Evolutionary conservation across 75 land plant species (phyloP).

Genomic region (Adiantum capillusveneris): DNA sequence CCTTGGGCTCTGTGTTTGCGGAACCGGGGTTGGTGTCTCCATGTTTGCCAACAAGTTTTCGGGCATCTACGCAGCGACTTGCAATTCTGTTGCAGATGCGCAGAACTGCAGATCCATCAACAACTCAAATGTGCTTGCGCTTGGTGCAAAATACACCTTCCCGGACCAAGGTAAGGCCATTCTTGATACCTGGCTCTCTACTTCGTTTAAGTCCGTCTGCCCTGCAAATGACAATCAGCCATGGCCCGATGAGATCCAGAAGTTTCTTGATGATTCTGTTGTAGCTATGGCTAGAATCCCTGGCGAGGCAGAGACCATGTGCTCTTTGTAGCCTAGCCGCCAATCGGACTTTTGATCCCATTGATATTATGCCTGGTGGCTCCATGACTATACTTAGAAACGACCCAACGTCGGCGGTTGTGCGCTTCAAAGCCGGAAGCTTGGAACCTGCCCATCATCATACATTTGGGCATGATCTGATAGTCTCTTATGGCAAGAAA

Average conservation of each 20-base stretch:
- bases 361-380: conserved; percentile 80
- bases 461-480: conserved; percentile 79
- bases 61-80: conserved; percentile 66
- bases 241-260: conserved; percentile 53
- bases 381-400: conserved; percentile 73
- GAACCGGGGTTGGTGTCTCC: conserved; percentile 87
- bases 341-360: conserved; percentile 43
- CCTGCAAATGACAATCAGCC: conserved; percentile 59
- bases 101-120: conserved; percentile 73
- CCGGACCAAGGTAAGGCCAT: conserved; percentile 47
- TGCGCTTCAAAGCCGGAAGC: conserved; percentile 81
- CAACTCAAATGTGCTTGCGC: conserved; percentile 70
- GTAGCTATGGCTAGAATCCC: conserved; percentile 56
- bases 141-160: conserved; percentile 45
- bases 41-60: conserved; percentile 89
- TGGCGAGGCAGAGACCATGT: conserved; percentile 15
- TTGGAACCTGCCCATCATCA: conserved; percentile 95
- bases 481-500: conserved; percentile 64
- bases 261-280: conserved; percentile 51
- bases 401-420: conserved; percentile 78
- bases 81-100: conserved; percentile 59
- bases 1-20: conserved; percentile 76
- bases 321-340: conserved; percentile 53
- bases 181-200: conserved; percentile 60
- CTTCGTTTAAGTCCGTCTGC: conserved; percentile 83